Evolutionary conservation across 208 protist species (phyloP), one percentile per base, ranked within the genome.

Genomic region (Angomonas deanei): DNA sequence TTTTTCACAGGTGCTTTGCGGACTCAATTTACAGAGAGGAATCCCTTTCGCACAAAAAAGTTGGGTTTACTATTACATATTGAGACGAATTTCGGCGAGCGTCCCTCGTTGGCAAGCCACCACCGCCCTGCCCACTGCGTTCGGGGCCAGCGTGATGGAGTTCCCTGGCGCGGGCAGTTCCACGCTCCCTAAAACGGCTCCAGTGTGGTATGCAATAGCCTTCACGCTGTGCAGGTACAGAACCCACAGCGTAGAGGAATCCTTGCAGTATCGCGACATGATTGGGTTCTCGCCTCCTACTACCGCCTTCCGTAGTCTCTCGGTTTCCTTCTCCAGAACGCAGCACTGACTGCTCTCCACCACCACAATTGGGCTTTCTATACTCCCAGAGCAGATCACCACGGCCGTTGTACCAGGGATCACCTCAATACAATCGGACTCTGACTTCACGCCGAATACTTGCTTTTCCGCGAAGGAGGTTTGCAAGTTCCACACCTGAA

Each of bases 401-500:
- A 97, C 60, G 10, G 78, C 49, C 2, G 73, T 66, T 2, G 78
- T 83, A 36, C 54, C 58, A 2, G 73, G 66, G 24, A 90, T 52
- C 0, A 77, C 74, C 60, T 96, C 91, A 13, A 97, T 39, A 53
- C 76, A 76, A 53, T 97, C 92, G 0, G 81, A 80, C 17, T 59
- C 69, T n/a, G 86, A 63, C n/a, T 82, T 68, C 3, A 80, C 34
- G 1, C 80, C 85, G 2, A 68, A 31, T 1, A 96, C 38, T 38
- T 91, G 79, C 11, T 62, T 39, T 24, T 90, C 70, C 19, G 87
- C 85, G 30, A 80, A 66, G 24, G 49, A 27, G 19, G 62, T 72
- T 19, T 83, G 69, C 15, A 94, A 59, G 56, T 97, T 88, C 92
- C 92, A 97, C 3, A 97, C 26, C 58, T 97, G 92, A 24, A 94